Evolutionary conservation across 345 rosid species (phyloP).

Genomic region (Eucalyptus curtisii): DNA sequence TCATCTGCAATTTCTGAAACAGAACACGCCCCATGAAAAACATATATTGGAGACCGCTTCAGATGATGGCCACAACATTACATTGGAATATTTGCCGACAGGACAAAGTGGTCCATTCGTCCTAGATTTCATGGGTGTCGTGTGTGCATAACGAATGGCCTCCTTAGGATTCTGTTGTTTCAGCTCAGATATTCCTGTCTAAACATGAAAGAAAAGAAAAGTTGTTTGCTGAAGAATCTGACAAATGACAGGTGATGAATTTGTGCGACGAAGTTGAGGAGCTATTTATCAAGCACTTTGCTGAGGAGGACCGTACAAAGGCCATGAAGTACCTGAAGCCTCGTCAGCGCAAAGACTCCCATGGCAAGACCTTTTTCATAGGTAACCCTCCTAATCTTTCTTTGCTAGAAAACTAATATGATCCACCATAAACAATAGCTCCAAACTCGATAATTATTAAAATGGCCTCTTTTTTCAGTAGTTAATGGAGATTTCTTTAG

Average conservation of each 20-base stretch:
- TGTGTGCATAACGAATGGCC: not conserved
- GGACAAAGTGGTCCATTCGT: slow-evolving; percentile 14
- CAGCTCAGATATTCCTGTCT: slow-evolving; percentile 1
- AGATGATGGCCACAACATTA: slow-evolving; percentile 14
- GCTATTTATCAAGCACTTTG: slow-evolving; percentile 70
- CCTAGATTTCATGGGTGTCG: not conserved
- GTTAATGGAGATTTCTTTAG: not conserved
- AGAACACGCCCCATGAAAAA: not conserved
- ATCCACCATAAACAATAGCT: not conserved
- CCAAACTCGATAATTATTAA: not conserved
- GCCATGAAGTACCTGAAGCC: slow-evolving; percentile 91
- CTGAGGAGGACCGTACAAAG: slow-evolving; percentile 73
- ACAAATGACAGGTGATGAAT: slow-evolving; percentile 65
- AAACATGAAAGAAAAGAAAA: not conserved
- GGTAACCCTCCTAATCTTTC: slow-evolving; percentile 33
- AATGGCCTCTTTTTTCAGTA: not conserved
- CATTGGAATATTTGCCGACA: slow-evolving; percentile 14
- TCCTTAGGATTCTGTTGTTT: not conserved
- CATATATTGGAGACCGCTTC: not conserved
- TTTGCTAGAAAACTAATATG: not conserved
- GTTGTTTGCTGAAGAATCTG: slow-evolving; percentile 6
- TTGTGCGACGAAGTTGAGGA: slow-evolving; percentile 88
- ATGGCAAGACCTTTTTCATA: slow-evolving; percentile 76
- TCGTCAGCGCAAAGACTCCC: slow-evolving; percentile 74
- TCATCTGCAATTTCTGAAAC: not conserved